These are phyloP conservation scores for Saccharomycopsis synnaedendra DNA, from an alignment of 805 yeast genomes.

Conservation along the genomic window DNA sequence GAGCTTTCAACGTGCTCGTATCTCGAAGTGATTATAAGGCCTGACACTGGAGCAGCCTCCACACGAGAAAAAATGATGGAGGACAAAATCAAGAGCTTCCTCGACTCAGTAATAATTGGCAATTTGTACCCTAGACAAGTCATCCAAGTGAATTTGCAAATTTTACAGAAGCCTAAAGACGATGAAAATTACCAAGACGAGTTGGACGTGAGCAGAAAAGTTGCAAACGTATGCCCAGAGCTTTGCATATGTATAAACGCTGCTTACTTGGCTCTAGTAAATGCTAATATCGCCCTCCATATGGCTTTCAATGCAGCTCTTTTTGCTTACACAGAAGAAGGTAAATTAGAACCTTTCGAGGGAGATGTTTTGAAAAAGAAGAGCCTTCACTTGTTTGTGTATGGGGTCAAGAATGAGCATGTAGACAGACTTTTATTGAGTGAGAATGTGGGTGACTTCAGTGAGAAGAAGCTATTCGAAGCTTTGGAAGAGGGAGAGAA, in stretches of 20 bases:
- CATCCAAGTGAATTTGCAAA: conserved; percentile 57
- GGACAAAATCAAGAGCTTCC: conserved; percentile 51
- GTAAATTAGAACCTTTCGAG: neutral
- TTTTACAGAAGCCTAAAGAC: conserved; percentile 31
- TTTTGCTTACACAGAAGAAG: neutral
- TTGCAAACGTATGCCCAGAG: conserved; percentile 33
- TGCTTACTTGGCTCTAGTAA: conserved; percentile 60
- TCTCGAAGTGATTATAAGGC: conserved; percentile 68
- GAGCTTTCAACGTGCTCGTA: conserved; percentile 74
- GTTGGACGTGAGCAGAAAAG: neutral
- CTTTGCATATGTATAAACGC: conserved; percentile 65
- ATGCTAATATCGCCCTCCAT: conserved; percentile 61
- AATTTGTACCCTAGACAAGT: conserved; percentile 71
- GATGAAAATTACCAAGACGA: neutral
- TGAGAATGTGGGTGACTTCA: conserved; percentile 11
- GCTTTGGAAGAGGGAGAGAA: neutral
- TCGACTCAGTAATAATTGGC: conserved; percentile 44
- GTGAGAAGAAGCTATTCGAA: conserved; percentile 1
- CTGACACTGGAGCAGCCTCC: conserved; percentile 63
- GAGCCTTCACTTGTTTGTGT: conserved; percentile 14
- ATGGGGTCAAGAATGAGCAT: conserved; percentile 9
- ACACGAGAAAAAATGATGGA: conserved; percentile 70
- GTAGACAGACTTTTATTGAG: conserved; percentile 8
- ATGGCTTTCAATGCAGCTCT: conserved; percentile 10
- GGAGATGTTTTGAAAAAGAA: neutral